Evolutionary conservation across 2,329 filamentous ascomycete genomes (phyloP).

Genomic region (Cordyceps javanica): DNA sequence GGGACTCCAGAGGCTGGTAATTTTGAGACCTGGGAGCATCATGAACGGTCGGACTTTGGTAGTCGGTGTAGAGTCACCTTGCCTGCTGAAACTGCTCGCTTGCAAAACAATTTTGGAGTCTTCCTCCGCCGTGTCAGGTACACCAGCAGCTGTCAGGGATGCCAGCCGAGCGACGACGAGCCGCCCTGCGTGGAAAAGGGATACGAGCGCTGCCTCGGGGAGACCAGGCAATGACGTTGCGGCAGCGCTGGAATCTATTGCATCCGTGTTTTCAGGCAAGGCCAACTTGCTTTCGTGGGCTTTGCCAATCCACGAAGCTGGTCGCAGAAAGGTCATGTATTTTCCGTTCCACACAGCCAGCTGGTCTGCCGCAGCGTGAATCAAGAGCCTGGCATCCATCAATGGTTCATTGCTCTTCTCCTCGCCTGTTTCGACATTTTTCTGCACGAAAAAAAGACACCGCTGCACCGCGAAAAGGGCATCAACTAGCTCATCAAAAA

Average conservation of each 20-base stretch:
- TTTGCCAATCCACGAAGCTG: neutral
- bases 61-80: neutral
- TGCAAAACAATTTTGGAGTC: neutral
- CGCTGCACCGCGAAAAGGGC: neutral
- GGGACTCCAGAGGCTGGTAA: neutral
- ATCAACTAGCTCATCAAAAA: slow-evolving; percentile 6
- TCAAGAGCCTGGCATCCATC: neutral
- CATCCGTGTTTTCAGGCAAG: no score
- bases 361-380: neutral
- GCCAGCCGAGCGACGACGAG: neutral
- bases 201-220: neutral
- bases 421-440: neutral
- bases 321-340: neutral
- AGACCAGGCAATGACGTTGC: neutral
- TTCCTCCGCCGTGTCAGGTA: neutral
- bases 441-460: neutral
- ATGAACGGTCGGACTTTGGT: slow-evolving; percentile 1
- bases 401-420: neutral
- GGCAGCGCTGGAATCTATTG: neutral
- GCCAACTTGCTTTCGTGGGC: neutral
- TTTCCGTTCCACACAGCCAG: neutral
- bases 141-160: neutral
- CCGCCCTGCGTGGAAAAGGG: slow-evolving; percentile 1
- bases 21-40: slow-evolving; percentile 7
- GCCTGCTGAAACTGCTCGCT: neutral